These are phyloP conservation scores for Carex littledalei DNA, from an alignment of 176 grass and related monocot species.

Conservation along the genomic window DNA sequence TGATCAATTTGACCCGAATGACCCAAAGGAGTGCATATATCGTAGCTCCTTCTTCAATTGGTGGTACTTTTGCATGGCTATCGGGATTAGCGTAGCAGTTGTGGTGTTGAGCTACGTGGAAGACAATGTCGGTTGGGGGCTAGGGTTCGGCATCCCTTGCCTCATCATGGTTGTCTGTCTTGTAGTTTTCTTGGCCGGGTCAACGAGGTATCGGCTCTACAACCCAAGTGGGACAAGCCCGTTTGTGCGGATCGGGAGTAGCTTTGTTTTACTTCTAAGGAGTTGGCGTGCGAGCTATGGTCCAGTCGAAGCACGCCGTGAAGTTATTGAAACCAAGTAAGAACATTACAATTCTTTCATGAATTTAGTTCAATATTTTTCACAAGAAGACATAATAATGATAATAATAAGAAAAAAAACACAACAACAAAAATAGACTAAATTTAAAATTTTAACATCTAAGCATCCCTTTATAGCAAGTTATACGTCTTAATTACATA, in stretches of 20 bases:
- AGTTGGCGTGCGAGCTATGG: not conserved
- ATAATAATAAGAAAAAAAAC: not conserved
- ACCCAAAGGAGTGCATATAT: conserved; percentile 24
- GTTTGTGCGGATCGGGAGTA: conserved; percentile 16
- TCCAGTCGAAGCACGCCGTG: not conserved
- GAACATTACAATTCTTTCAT: not conserved
- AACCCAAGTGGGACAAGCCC: not conserved
- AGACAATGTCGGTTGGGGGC: conserved; percentile 47
- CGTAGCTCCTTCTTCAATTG: conserved; percentile 56
- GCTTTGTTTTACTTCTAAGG: conserved; percentile 10
- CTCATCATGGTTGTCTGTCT: conserved; percentile 28
- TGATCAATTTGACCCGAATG: conserved; percentile 49
- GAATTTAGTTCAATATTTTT: not conserved
- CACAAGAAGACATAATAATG: not conserved
- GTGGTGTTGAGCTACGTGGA: conserved; percentile 34
- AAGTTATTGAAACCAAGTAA: not conserved
- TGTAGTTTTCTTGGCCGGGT: conserved; percentile 37
- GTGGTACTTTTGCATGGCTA: conserved; percentile 41
- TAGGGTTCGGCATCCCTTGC: conserved; percentile 42
- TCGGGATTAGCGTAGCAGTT: conserved; percentile 22
- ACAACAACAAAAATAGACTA: not conserved
- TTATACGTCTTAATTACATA: not conserved
- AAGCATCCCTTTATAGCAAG: too few relatives aligned
- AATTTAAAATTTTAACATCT: not conserved
- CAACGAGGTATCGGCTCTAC: conserved; percentile 41